Base-by-base conservation (phyloP, 1,284 basidiomycete genomes). In the Veloporphyrellus conicus region DNA sequence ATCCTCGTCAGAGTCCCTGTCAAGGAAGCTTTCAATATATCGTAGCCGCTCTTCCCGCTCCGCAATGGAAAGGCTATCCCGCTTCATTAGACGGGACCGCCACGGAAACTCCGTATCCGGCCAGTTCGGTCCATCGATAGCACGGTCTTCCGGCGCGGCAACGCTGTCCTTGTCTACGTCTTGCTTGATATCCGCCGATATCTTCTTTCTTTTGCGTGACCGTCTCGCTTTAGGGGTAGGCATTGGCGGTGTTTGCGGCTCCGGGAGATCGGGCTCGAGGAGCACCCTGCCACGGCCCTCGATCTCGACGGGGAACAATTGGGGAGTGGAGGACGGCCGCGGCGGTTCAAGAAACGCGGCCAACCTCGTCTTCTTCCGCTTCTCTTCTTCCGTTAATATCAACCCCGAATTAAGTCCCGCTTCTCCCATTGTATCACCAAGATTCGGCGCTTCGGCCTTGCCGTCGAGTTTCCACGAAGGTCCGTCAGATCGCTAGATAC, bases 21-120 rank as follows among this genome's bases (percentile, higher is more conserved):
- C 61, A 4, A 71, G 47, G 48, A 71, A 71, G 18, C 48, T 59
- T 41, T 65, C 64, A 33, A 71, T 68, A 47, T 54, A 59, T 20
- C 56, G 54, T 41, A 63, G 52, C 43, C 79, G 73, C 56, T 84
- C 79, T 53, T 76, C 76, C 55, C 79, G 72, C 56, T 81, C 74
- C 40, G 73, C 70, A 56, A 73, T 76, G 22, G 72, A 70, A 41
- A 71, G 55, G 36, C 79, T 76, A 16, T 70, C 68, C 33, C 76
- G 72, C 61, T 83, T 77, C 53, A 78, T 73, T 16, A 67, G 69
- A 43, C 81, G 71, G 53, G 82, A 59, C 42, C 75, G 73, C 87
- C 87, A 90, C 15, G 87, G 87, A 56, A 88, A 87, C 59, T 80
- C 78, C 12, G 71, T 54, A 57, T 90, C 87, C 8, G 82, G 79